Conservation (phyloP, 495 filamentous ascomycete genomes). For the Podospora bellae-mahoneyi region DNA sequence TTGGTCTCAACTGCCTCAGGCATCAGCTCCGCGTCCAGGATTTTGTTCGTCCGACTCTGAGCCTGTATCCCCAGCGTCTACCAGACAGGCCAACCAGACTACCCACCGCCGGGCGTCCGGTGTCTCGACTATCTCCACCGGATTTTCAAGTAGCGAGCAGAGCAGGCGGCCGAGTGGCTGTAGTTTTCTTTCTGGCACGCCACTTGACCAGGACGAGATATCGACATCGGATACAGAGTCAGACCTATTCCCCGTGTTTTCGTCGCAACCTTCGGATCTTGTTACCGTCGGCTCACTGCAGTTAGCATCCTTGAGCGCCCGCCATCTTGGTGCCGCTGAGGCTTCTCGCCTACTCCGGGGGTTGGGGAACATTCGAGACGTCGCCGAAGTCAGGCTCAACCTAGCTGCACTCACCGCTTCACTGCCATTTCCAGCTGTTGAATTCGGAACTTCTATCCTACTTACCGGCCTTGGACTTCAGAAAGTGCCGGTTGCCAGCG, state of each 20-base stretch:
- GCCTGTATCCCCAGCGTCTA: constrained; percentile 16
- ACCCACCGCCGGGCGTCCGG: constrained; percentile 14
- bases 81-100: constrained; percentile 12
- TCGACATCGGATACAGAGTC: constrained; percentile 11
- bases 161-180: constrained; percentile 11
- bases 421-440: constrained; percentile 13
- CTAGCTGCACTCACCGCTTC: constrained; percentile 6
- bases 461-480: constrained; percentile 17
- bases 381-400: constrained; percentile 9
- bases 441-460: constrained; percentile 9
- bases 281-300: constrained; percentile 31
- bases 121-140: constrained; percentile 9
- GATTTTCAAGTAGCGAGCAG: constrained; percentile 1
- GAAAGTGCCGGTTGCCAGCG: not conserved
- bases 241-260: constrained; percentile 22
- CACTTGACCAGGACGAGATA: constrained; percentile 14
- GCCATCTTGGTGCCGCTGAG: constrained; percentile 24
- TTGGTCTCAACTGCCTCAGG: not conserved
- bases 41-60: not conserved
- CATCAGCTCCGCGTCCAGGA: not conserved
- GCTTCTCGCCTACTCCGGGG: constrained; percentile 21
- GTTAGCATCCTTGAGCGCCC: constrained; percentile 27
- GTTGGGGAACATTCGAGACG: constrained; percentile 9
- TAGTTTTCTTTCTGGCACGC: constrained; percentile 5
- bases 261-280: constrained; percentile 26